A percentile compares a stretch with the other conserved stretches of the same genome.
Evolutionary conservation across 78 protist genomes (phyloP).

Genomic region (Carpediemonas membranifera): DNA sequence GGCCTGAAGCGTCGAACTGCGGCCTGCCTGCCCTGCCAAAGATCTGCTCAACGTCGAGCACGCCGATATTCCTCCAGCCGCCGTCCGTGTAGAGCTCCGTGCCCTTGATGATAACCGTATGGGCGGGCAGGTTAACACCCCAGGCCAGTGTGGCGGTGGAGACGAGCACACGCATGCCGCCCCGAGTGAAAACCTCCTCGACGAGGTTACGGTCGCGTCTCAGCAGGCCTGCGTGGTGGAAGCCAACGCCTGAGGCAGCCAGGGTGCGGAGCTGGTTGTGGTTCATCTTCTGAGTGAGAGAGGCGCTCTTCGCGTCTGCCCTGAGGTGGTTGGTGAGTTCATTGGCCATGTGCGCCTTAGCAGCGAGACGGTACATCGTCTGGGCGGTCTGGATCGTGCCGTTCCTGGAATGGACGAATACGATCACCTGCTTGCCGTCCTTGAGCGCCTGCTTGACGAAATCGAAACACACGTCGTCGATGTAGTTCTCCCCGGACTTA

Average conservation of each 20-base stretch:
- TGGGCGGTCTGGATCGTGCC: too few species aligned
- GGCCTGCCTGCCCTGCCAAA: conserved; percentile 99
- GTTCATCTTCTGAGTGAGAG: too few species aligned
- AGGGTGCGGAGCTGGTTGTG: background rate
- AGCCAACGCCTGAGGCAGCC: conserved; percentile 46
- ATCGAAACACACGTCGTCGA: background rate
- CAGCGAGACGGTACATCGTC: too few species aligned
- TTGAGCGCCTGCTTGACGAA: background rate
- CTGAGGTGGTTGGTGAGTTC: background rate
- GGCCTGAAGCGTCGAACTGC: conserved; percentile 85
- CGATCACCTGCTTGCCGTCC: conserved; percentile 65
- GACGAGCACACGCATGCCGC: conserved; percentile 49
- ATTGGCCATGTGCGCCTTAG: background rate
- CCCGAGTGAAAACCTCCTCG: conserved; percentile 72
- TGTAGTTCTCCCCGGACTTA: background rate
- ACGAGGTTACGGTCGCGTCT: conserved; percentile 74
- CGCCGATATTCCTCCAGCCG: conserved; percentile 63
- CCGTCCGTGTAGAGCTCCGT: conserved; percentile 53
- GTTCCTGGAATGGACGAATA: conserved; percentile 94
- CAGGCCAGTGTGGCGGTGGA: conserved; percentile 96
- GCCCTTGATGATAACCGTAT: conserved; percentile 88
- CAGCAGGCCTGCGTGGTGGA: conserved; percentile 90
- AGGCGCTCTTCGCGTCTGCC: too few species aligned
- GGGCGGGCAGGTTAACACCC: conserved; percentile 97
- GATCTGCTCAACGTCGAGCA: conserved; percentile 91